Evolutionary conservation across 257 asterid species (phyloP), one percentile per base, ranked within the genome.

Genomic region (Paulownia fortunei): DNA sequence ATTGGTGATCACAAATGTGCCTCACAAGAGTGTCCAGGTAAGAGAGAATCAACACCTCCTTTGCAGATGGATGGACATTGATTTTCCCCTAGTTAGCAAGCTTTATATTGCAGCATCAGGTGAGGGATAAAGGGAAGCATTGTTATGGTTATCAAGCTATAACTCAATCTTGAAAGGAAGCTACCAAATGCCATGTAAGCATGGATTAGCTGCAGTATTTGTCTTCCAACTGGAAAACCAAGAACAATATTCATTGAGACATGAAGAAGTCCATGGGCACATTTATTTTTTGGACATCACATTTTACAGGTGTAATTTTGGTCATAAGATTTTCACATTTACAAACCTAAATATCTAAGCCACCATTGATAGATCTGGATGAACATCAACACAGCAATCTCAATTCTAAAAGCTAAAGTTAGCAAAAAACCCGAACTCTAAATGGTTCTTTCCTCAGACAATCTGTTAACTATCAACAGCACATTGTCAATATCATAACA

Each of bases 221-320:
- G 62, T 26, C 30, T 18, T 73, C 59, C 36, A 7, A 46, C 44
- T 39, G 74, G 64, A 42, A 76, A 37, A 67, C 18, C 18, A 56
- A n/a, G 36, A 64, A 42, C 10, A 62, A 46, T 23, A 60, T 69
- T 80, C 74, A 68, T 21, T n/a, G 46, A 65, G 71, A 30, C 8
- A 69, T 59, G 51, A 67, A 30, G 13, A 61, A 69, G 37, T 49
- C 52, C 37, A 32, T 32, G 76, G 24, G 24, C 47, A 69, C 73
- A 47, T 47, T n/a, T 26, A 8, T 21, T 60, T 66, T 60, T 42
- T 37, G n/a, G 39, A 39, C 18, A 61, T 61, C 55, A 36, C 47
- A 74, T 30, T 60, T 51, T 13, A 59, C 19, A 47, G 65, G 46
- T 24, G 39, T 39, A 69, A 0, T 26, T 18, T 68, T 32, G 32